phyloP scores from a whole-genome alignment of 2,329 filamentous ascomycete species.

The Bipolaris victoriae region DNA sequence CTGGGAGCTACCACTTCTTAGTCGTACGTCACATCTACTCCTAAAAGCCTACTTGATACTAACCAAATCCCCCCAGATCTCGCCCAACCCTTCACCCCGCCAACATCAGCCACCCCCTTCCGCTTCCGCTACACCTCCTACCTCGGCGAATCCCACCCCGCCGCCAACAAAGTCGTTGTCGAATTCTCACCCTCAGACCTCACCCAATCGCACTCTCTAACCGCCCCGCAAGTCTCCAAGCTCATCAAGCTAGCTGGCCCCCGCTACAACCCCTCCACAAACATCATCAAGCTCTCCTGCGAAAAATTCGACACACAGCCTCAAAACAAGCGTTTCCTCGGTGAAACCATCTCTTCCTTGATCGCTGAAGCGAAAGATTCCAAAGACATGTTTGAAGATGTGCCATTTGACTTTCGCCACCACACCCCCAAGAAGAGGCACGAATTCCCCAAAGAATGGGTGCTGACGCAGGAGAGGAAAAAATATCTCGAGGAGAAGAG shows the following conservation, averaged over 20 bases:
- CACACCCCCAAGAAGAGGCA: constrained; percentile 71
- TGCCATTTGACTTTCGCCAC: constrained; percentile 89
- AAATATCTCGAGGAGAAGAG: constrained; percentile 69
- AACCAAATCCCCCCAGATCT: constrained; percentile 63
- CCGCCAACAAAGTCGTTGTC: constrained; percentile 90
- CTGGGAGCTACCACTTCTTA: constrained; percentile 94
- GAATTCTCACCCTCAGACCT: constrained; percentile 82
- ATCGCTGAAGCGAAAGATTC: constrained; percentile 76
- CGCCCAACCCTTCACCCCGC: constrained; percentile 78
- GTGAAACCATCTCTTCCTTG: constrained; percentile 75
- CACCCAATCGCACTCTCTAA: constrained; percentile 71
- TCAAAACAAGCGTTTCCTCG: constrained; percentile 96
- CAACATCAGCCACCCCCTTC: constrained; percentile 71
- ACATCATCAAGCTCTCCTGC: constrained; percentile 86
- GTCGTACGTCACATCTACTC: constrained; percentile 65
- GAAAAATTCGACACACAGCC: constrained; percentile 87
- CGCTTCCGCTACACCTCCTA: constrained; percentile 97
- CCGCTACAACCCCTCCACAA: constrained; percentile 84
- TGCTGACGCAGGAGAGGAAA: constrained; percentile 72
- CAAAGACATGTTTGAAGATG: constrained; percentile 81
- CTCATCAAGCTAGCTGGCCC: constrained; percentile 84
- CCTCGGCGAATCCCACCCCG: constrained; percentile 91
- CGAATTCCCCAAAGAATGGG: constrained; percentile 83
- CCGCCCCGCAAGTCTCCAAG: constrained; percentile 72
- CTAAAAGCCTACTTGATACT: neutral